A percentile compares a stretch with the other conserved stretches of the same genome.
Evolutionary conservation across 768 basidiomycete genomes (phyloP).

Genomic region (Lentinus tigrinus): DNA sequence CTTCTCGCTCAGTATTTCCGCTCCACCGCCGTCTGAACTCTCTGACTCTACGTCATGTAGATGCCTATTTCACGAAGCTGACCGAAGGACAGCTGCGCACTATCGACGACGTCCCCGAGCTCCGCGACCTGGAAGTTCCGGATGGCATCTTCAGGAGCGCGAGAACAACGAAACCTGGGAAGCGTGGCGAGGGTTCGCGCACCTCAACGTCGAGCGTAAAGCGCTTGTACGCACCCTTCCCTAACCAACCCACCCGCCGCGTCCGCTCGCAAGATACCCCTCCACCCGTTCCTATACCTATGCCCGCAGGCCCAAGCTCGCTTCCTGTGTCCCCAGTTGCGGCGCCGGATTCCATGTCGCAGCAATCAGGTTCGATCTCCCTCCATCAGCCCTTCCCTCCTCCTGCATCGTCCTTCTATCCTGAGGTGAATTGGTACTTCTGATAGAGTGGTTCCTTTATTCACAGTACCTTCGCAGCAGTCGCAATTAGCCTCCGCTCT

Average conservation of each 20-base stretch:
- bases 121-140: constrained; percentile 64
- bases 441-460: constrained; percentile 13
- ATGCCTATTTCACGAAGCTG: constrained; percentile 79
- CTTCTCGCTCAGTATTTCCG: constrained; percentile 6
- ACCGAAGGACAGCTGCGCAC: constrained; percentile 71
- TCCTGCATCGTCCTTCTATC: neutral
- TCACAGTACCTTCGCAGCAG: constrained; percentile 13
- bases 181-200: constrained; percentile 17
- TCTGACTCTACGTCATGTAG: constrained; percentile 37
- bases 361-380: constrained; percentile 8
- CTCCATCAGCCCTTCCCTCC: constrained; percentile 10
- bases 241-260: constrained; percentile 22
- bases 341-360: constrained; percentile 4
- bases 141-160: constrained; percentile 65
- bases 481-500: constrained; percentile 15
- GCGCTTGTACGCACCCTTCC: constrained; percentile 44
- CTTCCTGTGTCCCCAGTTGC: neutral
- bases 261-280: constrained; percentile 11
- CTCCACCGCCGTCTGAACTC: neutral
- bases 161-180: constrained; percentile 29
- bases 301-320: constrained; percentile 6
- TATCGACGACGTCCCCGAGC: constrained; percentile 62
- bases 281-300: constrained; percentile 6
- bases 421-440: constrained; percentile 20
- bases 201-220: constrained; percentile 27